Conservation (phyloP, 2,329 filamentous ascomycete genomes). For the Bipolaris zeicola region DNA sequence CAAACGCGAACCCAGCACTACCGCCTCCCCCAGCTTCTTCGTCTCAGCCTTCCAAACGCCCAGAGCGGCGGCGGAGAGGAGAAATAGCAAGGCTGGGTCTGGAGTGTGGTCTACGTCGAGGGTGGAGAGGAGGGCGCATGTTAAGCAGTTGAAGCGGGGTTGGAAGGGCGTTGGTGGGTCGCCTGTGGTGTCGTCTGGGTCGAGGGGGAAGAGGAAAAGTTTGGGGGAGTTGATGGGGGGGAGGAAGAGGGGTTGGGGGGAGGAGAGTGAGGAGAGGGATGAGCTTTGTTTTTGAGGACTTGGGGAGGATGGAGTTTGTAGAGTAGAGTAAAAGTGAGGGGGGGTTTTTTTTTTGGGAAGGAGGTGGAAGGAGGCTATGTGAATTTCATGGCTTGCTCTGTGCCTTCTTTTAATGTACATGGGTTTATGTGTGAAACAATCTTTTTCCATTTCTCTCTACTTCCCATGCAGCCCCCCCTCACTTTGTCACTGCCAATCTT, state of each 20-base stretch:
- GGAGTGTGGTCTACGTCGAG: slow-evolving; percentile 14
- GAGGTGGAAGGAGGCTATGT: no score
- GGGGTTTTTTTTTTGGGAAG: background rate
- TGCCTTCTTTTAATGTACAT: no score
- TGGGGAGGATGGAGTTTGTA: background rate
- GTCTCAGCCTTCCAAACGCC: slow-evolving; percentile 26
- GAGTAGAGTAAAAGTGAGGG: no score
- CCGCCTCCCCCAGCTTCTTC: slow-evolving; percentile 18
- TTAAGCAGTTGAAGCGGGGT: slow-evolving; percentile 30
- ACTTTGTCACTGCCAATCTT: background rate
- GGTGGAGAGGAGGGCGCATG: slow-evolving; percentile 16
- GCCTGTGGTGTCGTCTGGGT: background rate
- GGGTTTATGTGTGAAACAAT: no score
- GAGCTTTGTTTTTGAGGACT: slow-evolving; percentile 25
- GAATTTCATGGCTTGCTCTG: no score
- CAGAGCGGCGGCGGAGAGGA: background rate
- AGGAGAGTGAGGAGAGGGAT: slow-evolving; percentile 20
- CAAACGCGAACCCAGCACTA: slow-evolving; percentile 32
- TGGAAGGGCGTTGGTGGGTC: slow-evolving; percentile 26
- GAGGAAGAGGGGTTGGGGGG: slow-evolving; percentile 6
- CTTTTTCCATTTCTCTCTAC: no score
- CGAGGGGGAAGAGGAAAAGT: background rate
- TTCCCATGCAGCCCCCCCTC: no score
- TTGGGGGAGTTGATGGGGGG: background rate
- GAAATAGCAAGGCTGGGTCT: background rate